phyloP scores from a whole-genome alignment of 352 stramenopile species.

The Thraustochytrium striatum region DNA sequence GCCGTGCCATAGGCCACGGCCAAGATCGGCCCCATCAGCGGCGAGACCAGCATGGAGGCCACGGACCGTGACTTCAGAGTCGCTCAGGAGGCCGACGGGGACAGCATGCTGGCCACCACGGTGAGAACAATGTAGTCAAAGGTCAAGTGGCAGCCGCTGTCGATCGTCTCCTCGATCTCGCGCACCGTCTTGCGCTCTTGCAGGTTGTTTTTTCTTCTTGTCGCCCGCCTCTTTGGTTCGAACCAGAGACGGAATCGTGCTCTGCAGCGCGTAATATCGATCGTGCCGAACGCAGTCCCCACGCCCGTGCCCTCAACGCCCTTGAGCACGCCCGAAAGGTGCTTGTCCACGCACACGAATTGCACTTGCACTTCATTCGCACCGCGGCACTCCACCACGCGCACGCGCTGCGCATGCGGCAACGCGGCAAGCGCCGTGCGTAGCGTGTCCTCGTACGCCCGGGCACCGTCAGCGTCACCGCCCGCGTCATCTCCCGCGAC shows the following conservation, averaged over 20 bases:
- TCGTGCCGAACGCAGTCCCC: not conserved
- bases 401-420: not conserved
- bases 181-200: constrained; percentile 3
- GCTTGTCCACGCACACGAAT: constrained; percentile 27
- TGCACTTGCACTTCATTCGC: not conserved
- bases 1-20: constrained; percentile 59
- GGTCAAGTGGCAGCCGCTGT: constrained; percentile 45
- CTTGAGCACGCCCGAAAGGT: constrained; percentile 8
- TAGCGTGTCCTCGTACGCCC: no score
- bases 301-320: not conserved
- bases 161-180: constrained; percentile 43
- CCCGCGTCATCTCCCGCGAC: no score
- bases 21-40: constrained; percentile 62
- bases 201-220: no score
- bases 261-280: no score
- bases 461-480: no score
- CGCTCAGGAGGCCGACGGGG: constrained; percentile 60
- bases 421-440: no score
- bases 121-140: constrained; percentile 65
- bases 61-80: constrained; percentile 62
- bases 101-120: constrained; percentile 61
- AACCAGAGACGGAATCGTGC: no score
- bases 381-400: not conserved
- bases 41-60: constrained; percentile 60
- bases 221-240: no score